These are phyloP conservation scores for Zymoseptoria ardabiliae DNA, from an alignment of 2,329 filamentous ascomycete genomes.

Conservation along the genomic window DNA sequence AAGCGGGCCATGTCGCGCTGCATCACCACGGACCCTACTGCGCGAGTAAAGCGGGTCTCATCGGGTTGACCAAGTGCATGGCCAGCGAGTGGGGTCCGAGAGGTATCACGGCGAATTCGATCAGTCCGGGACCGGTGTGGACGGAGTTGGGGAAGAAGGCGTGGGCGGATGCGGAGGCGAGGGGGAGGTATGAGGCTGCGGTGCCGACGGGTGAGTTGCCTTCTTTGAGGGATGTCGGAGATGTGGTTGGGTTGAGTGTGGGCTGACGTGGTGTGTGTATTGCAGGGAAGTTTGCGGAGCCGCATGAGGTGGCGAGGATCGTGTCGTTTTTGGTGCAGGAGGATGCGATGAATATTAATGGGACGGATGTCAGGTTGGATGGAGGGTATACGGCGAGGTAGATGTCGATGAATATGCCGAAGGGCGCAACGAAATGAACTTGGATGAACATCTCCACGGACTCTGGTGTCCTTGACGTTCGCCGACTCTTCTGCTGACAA, in stretches of 20 bases:
- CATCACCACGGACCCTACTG: conserved; percentile 42
- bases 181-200: conserved; percentile 20
- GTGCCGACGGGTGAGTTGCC: conserved; percentile 18
- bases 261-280: neutral
- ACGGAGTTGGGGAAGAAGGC: conserved; percentile 38
- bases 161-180: conserved; percentile 23
- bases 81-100: conserved; percentile 41
- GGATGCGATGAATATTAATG: conserved; percentile 31
- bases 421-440: too few relatives aligned
- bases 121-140: conserved; percentile 42
- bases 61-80: conserved; percentile 40
- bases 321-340: conserved; percentile 43
- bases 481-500: too few relatives aligned
- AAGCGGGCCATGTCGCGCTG: conserved; percentile 42
- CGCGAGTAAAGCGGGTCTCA: conserved; percentile 40
- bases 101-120: conserved; percentile 42
- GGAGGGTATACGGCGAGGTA: conserved; percentile 24
- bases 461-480: too few relatives aligned
- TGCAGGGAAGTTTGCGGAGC: conserved; percentile 23
- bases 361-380: conserved; percentile 33
- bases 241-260: neutral
- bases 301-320: conserved; percentile 59
- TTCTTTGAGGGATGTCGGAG: neutral
- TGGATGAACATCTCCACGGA: too few relatives aligned
- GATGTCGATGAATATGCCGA: neutral